A percentile compares a stretch with the other conserved stretches of the same genome.
phyloP scores from a whole-genome alignment of 495 filamentous ascomycete species.

The Penicillium roqueforti region DNA sequence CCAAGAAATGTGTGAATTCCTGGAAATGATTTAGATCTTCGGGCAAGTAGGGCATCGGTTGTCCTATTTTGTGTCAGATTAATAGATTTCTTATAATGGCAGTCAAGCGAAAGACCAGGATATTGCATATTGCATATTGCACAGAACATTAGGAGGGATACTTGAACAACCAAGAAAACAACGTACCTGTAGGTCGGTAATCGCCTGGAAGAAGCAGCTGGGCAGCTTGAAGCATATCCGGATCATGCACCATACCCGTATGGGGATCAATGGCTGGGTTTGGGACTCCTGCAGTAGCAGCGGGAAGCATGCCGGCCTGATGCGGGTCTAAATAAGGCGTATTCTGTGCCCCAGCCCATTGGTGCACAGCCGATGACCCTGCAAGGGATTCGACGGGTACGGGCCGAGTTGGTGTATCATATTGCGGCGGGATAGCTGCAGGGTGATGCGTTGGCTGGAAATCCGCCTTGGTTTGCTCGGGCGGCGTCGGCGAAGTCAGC shows the following conservation, averaged over 20 bases:
- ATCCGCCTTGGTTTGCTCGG: slow-evolving; percentile 18
- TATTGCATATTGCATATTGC: not conserved
- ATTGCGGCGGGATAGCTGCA: slow-evolving; percentile 21
- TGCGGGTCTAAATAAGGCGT: slow-evolving; percentile 29
- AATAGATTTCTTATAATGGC: not conserved
- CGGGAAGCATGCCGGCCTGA: slow-evolving; percentile 16
- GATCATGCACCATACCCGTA: slow-evolving; percentile 31
- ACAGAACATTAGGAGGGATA: not conserved
- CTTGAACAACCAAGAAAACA: not conserved
- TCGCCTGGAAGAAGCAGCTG: slow-evolving; percentile 37
- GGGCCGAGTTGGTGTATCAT: slow-evolving; percentile 24
- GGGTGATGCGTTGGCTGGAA: slow-evolving; percentile 15
- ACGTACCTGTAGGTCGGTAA: slow-evolving; percentile 28
- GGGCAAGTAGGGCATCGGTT: slow-evolving; percentile 33
- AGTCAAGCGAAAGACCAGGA: no score
- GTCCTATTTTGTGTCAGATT: slow-evolving; percentile 18
- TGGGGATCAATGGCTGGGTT: slow-evolving; percentile 16
- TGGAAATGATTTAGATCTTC: slow-evolving; percentile 42
- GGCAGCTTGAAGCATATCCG: slow-evolving; percentile 40
- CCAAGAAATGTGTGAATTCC: slow-evolving; percentile 41
- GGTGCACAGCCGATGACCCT: slow-evolving; percentile 26
- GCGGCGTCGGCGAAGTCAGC: slow-evolving; percentile 30
- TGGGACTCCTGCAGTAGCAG: slow-evolving; percentile 6
- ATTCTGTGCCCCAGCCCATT: slow-evolving; percentile 30
- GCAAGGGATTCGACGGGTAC: slow-evolving; percentile 23